A percentile compares a stretch with the other conserved stretches of the same genome.
These are phyloP conservation scores for Ustilago lituana DNA, from an alignment of 1,284 basidiomycete genomes.

Conservation along the genomic window DNA sequence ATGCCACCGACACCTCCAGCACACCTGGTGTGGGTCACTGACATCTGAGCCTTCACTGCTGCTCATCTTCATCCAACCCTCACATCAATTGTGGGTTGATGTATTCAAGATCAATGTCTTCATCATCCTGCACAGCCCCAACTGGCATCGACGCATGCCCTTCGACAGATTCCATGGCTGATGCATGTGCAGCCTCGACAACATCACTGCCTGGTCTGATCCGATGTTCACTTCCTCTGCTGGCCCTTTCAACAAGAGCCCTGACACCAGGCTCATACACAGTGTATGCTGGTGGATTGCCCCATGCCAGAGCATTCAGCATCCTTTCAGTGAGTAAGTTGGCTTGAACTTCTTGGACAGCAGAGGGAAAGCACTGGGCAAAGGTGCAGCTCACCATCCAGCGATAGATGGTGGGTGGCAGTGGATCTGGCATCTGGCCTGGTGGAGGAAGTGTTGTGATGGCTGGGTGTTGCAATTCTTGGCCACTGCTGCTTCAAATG, in stretches of 20 bases:
- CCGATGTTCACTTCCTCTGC: too few species aligned
- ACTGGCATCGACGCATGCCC: neutral
- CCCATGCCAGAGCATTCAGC: neutral
- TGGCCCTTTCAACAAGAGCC: neutral
- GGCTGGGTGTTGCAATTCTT: neutral
- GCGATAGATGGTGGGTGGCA: neutral
- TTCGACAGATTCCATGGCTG: neutral
- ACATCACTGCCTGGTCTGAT: neutral
- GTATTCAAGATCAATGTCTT: neutral
- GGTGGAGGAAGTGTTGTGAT: neutral
- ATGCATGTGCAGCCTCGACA: neutral
- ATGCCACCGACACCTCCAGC: too few species aligned
- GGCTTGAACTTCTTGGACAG: neutral
- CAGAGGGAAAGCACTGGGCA: neutral
- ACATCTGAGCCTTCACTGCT: neutral
- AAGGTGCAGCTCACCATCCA: slow-evolving; percentile 1
- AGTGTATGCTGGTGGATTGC: neutral
- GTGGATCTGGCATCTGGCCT: neutral
- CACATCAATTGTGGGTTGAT: too few species aligned
- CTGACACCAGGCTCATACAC: neutral
- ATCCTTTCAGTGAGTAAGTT: neutral
- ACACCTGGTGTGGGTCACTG: neutral
- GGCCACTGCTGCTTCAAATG: neutral
- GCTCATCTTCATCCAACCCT: neutral
- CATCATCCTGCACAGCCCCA: neutral